These are phyloP conservation scores for Ogataea hybrid DNA, from an alignment of 1,139 yeast genomes.

Conservation along the genomic window DNA sequence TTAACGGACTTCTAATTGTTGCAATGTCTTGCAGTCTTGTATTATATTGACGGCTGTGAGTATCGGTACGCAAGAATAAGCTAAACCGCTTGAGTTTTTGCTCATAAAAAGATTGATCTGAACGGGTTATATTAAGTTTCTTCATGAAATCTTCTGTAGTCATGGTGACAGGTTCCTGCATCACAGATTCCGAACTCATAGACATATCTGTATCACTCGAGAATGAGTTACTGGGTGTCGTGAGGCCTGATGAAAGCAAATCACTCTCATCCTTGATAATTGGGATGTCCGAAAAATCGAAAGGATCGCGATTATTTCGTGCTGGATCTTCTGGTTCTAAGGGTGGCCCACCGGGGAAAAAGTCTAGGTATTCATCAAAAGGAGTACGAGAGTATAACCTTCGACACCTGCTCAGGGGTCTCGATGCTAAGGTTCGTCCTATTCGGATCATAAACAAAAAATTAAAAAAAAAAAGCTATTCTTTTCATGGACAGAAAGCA, in stretches of 20 bases:
- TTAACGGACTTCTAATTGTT: slow-evolving; percentile 26
- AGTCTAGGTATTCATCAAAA: slow-evolving; percentile 13
- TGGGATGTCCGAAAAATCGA: slow-evolving; percentile 22
- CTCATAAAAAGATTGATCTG: slow-evolving; percentile 2
- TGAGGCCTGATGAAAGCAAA: too few species aligned
- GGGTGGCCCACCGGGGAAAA: slow-evolving; percentile 30
- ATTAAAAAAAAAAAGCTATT: not conserved
- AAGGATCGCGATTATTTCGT: slow-evolving; percentile 13
- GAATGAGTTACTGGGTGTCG: too few species aligned
- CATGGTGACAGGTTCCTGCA: slow-evolving; percentile 22
- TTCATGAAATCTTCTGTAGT: slow-evolving; percentile 23
- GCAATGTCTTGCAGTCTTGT: slow-evolving; percentile 30
- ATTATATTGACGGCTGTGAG: slow-evolving; percentile 23
- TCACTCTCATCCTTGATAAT: slow-evolving; percentile 2
- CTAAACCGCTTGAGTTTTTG: slow-evolving; percentile 13
- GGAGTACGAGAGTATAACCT: slow-evolving; percentile 10
- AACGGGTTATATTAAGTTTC: slow-evolving; percentile 10
- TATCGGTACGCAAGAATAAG: not conserved
- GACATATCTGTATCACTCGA: too few species aligned
- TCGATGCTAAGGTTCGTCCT: not conserved
- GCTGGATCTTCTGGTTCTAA: slow-evolving; percentile 7
- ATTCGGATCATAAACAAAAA: not conserved
- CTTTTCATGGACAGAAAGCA: slow-evolving; percentile 34
- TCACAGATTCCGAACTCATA: too few species aligned
- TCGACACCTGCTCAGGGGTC: not conserved